Base-by-base conservation (phyloP, 1,284 basidiomycete species). In the Ceratobasidium sp. region DNA sequence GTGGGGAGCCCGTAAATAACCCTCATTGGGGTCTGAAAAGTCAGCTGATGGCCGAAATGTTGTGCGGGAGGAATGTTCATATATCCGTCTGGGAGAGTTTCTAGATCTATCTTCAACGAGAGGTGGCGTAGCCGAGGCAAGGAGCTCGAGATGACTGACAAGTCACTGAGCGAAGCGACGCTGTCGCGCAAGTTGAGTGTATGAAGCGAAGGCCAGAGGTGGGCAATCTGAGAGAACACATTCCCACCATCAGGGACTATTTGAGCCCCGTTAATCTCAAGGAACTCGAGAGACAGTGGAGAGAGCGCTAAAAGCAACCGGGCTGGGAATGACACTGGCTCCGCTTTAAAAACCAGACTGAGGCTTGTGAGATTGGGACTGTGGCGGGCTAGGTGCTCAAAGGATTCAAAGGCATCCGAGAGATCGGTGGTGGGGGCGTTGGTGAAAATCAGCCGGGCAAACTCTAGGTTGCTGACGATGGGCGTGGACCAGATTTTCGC, bases 181-280 rank as follows among this genome's bases (percentile, higher is more conserved):
- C 33, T 45, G 29, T 45, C 19, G 36, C 33, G 29, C 22, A 45
- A 22, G 29, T 60, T 14, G 36, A 57, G 56, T 4, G 56, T 33
- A 57, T 6, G 19, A 57, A 57, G 56, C 15, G 29, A 29, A 14
- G 56, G 56, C 56, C 56, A 57, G 56, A 57, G 56, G 1, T 33
- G 56, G 33, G 4, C 56, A 9, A 57, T 36, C 15, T 57, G 15
- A 14, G 27, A 7, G 19, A 57, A 57, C 27, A 57, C 31, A 36
- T 57, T 31, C 15, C 1, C 29, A 3, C 56, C 56, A 3, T 29
- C 31, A 31, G 36, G 11, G 2, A 17, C 11, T 33, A 57, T 17
- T 41, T 41, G 36, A 11, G 36, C 36, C 9, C 56, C 56, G n/a
- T 36, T 15, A 24, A 57, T 33, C 29, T 29, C 31, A 11, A 57